Conservation (phyloP, 768 basidiomycete species). For the Serendipita indica region DNA sequence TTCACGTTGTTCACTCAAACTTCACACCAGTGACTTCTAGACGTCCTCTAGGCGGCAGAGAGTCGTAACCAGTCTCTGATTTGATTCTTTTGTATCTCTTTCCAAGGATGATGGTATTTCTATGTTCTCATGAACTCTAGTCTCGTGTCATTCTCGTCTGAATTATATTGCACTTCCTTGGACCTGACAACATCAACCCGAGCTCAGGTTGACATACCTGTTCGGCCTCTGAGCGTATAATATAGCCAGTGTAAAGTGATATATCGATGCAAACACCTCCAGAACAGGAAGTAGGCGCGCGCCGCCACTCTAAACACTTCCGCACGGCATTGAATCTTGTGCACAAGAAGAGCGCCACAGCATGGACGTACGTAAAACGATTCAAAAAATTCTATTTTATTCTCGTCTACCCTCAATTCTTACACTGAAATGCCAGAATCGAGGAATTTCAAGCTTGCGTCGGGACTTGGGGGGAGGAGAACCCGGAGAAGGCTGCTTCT, state of each 20-base stretch:
- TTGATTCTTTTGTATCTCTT: no score
- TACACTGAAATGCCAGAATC: background rate
- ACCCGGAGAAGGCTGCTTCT: background rate
- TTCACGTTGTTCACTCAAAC: background rate
- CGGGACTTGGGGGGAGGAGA: background rate
- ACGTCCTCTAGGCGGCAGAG: no score
- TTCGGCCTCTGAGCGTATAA: no score
- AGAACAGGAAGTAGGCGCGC: background rate
- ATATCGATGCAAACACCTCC: background rate
- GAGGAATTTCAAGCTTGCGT: background rate
- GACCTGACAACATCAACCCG: no score
- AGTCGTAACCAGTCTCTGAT: no score
- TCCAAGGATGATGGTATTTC: no score
- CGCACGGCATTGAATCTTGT: background rate
- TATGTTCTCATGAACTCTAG: no score
- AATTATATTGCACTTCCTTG: no score
- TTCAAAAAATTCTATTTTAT: background rate
- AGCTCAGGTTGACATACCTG: no score
- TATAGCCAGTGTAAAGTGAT: no score
- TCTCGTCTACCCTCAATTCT: background rate
- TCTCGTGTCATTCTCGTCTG: no score
- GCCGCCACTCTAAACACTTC: background rate
- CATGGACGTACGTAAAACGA: background rate
- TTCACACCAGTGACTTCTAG: no score
- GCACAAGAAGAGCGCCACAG: background rate